A percentile compares a stretch with the other conserved stretches of the same genome.
phyloP scores from a whole-genome alignment of 2,329 filamentous ascomycete species.

The Fusarium globosum region DNA sequence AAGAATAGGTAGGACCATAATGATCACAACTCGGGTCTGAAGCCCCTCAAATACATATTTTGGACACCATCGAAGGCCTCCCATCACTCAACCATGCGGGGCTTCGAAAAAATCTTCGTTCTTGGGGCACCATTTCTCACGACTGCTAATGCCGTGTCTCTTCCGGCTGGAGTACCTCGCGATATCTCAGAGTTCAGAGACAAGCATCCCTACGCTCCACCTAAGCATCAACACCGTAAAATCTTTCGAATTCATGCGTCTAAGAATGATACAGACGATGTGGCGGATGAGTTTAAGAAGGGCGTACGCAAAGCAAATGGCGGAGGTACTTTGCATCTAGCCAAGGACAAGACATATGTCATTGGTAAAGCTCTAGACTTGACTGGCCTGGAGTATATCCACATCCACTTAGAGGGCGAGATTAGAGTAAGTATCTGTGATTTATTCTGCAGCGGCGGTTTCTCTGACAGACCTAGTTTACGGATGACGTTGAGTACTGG shows the following conservation, averaged over 20 bases:
- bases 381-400: conserved; percentile 67
- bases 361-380: conserved; percentile 70
- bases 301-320: conserved; percentile 61
- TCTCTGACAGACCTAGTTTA: conserved; percentile 47
- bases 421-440: conserved; percentile 44
- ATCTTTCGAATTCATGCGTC: conserved; percentile 30
- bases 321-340: conserved; percentile 66
- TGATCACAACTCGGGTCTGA: not conserved
- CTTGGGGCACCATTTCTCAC: not conserved
- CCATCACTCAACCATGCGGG: not conserved
- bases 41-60: not conserved
- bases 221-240: conserved; percentile 20
- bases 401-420: conserved; percentile 68
- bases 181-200: conserved; percentile 34
- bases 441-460: fast-evolving
- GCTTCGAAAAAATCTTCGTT: not conserved
- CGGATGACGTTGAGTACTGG: conserved; percentile 58
- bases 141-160: not conserved
- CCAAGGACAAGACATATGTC: conserved; percentile 64
- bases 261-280: conserved; percentile 27
- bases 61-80: not conserved
- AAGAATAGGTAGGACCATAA: not conserved
- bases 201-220: conserved; percentile 31
- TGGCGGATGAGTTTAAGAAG: conserved; percentile 27
- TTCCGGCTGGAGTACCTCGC: conserved; percentile 13